phyloP scores from a whole-genome alignment of 345 rosid genomes.

The Euphorbia lathyris region DNA sequence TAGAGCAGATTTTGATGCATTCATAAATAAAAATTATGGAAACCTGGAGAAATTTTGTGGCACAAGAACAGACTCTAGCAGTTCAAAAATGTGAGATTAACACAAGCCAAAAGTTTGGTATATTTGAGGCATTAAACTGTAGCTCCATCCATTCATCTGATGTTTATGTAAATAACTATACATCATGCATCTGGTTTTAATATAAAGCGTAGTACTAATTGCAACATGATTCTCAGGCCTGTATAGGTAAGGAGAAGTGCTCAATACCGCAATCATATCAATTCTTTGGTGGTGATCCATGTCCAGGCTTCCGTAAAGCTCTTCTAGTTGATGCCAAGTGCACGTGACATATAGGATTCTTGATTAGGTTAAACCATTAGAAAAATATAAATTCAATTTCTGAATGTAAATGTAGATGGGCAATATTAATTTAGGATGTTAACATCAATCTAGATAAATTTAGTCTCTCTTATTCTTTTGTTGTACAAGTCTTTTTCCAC shows the following conservation, averaged over 20 bases:
- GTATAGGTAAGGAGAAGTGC: constrained; percentile 47
- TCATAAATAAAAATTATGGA: not conserved
- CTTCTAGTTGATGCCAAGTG: constrained; percentile 58
- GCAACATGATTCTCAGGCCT: constrained; percentile 39
- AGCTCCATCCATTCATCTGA: not conserved
- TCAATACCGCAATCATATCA: constrained; percentile 35
- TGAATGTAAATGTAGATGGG: constrained; percentile 1
- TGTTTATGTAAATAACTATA: not conserved
- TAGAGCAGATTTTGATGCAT: not conserved
- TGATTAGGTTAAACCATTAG: not conserved
- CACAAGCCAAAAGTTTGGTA: not conserved
- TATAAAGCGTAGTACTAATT: not conserved
- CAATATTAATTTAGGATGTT: not conserved
- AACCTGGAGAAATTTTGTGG: not conserved
- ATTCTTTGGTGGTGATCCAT: constrained; percentile 46
- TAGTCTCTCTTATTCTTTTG: not conserved
- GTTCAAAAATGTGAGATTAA: not conserved
- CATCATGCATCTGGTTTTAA: not conserved
- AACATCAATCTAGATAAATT: not conserved
- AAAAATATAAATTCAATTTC: not conserved
- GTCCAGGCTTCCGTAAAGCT: constrained; percentile 46
- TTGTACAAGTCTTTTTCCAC: not conserved
- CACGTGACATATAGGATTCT: constrained; percentile 25
- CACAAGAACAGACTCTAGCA: not conserved
- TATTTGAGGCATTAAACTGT: not conserved